phyloP scores from a whole-genome alignment of 2,329 filamentous ascomycete species.

The Scortechinia acanthostroma region DNA sequence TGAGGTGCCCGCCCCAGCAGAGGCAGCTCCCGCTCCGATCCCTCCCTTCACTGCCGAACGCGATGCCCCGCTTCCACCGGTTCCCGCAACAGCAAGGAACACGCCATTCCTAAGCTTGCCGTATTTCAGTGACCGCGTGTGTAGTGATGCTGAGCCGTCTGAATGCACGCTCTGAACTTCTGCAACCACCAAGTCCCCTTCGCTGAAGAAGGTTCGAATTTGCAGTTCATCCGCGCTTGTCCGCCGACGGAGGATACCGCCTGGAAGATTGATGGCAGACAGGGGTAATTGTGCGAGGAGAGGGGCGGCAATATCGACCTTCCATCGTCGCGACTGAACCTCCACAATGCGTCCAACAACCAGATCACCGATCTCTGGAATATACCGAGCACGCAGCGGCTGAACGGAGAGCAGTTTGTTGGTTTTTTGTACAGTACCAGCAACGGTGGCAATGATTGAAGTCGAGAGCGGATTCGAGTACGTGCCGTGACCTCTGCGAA shows the following conservation, averaged over 20 bases:
- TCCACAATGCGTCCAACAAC: constrained; percentile 89
- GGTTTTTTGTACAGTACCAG: constrained; percentile 82
- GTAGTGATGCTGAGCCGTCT: constrained; percentile 79
- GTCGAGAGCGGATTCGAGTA: constrained; percentile 58
- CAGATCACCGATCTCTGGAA: constrained; percentile 89
- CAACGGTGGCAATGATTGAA: constrained; percentile 80
- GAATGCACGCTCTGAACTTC: constrained; percentile 82
- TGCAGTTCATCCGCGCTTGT: constrained; percentile 96
- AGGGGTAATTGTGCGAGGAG: constrained; percentile 80
- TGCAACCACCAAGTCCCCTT: constrained; percentile 87
- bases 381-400: constrained; percentile 85
- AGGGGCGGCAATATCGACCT: constrained; percentile 83
- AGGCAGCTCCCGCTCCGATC: not conserved
- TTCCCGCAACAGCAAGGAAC: constrained; percentile 75
- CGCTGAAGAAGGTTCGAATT: constrained; percentile 92
- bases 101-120: constrained; percentile 91
- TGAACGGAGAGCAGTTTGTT: constrained; percentile 94
- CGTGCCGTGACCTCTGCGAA: constrained; percentile 78
- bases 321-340: constrained; percentile 90
- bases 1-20: not conserved
- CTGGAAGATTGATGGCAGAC: constrained; percentile 86
- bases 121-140: constrained; percentile 86
- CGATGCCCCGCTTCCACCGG: constrained; percentile 57
- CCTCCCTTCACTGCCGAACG: not conserved
- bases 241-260: constrained; percentile 81